These are phyloP conservation scores for Rhodotorula diobovata DNA, from an alignment of 768 basidiomycete genomes.

Conservation along the genomic window DNA sequence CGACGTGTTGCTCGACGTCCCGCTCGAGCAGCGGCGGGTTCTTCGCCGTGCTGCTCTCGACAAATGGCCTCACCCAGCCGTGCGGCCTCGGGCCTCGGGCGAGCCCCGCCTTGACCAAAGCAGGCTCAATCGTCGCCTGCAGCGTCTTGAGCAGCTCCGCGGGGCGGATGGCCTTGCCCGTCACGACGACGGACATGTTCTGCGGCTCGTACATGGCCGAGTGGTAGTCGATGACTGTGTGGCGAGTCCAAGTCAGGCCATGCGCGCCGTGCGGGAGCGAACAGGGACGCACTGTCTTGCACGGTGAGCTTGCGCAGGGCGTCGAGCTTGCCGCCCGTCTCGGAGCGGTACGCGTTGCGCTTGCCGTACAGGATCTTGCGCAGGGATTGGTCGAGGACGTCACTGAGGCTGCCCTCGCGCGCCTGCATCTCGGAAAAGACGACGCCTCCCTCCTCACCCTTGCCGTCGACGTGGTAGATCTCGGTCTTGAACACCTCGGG, in stretches of 20 bases:
- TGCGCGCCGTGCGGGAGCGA: no score
- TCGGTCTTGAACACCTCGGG: constrained; percentile 57
- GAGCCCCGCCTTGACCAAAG: constrained; percentile 68
- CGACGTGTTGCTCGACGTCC: constrained; percentile 62
- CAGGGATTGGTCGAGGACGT: constrained; percentile 73
- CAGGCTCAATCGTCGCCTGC: constrained; percentile 67
- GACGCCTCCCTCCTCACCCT: constrained; percentile 78
- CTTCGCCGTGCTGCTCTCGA: constrained; percentile 74
- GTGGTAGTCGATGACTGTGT: constrained; percentile 79
- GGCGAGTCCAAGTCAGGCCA: not conserved
- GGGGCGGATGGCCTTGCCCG: constrained; percentile 70
- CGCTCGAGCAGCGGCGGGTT: constrained; percentile 51
- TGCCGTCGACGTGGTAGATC: constrained; percentile 85
- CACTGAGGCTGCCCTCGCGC: constrained; percentile 80
- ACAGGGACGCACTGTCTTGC: constrained; percentile 71
- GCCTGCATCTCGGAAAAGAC: constrained; percentile 68
- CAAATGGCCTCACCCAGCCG: constrained; percentile 87
- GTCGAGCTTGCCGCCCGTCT: constrained; percentile 93
- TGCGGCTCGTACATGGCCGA: constrained; percentile 84
- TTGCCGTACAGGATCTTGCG: constrained; percentile 69
- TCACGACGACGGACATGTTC: constrained; percentile 80
- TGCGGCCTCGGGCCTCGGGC: constrained; percentile 61
- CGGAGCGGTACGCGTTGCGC: constrained; percentile 84
- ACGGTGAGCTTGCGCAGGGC: constrained; percentile 76
- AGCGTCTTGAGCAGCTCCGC: constrained; percentile 71